phyloP scores from a whole-genome alignment of 1,284 basidiomycete genomes.

The Cryptococcus hybrid region DNA sequence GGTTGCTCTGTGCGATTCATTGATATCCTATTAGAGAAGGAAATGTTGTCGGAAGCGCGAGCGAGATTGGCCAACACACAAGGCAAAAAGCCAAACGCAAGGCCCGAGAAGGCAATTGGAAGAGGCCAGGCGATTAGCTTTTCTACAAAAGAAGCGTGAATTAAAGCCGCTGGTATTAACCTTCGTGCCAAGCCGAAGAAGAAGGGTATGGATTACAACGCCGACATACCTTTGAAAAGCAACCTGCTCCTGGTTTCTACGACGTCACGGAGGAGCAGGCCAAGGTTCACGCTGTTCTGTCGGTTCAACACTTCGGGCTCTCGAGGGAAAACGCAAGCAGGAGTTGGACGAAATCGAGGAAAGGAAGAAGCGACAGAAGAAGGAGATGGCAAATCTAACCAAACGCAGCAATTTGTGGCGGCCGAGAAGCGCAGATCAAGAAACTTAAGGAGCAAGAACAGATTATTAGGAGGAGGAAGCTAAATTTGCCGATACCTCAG shows the following conservation, averaged over 20 bases:
- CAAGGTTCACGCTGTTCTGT: conserved; percentile 80
- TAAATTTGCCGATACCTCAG: conserved; percentile 85
- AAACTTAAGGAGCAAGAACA: conserved; percentile 96
- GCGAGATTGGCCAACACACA: conserved; percentile 98
- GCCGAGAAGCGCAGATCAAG: conserved; percentile 96
- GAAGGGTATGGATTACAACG: conserved; percentile 98
- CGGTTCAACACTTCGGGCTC: conserved; percentile 80
- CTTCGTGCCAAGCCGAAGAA: conserved; percentile 80
- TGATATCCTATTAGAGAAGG: conserved; percentile 70
- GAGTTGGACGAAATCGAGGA: conserved; percentile 74
- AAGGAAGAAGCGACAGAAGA: conserved; percentile 71
- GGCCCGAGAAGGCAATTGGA: conserved; percentile 82
- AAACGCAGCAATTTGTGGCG: conserved; percentile 83
- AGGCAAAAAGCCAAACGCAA: conserved; percentile 77
- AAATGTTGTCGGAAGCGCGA: conserved; percentile 98
- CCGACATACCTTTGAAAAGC: conserved; percentile 98
- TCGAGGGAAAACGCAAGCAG: conserved; percentile 84
- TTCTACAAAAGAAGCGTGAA: conserved; percentile 95
- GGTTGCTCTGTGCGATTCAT: neutral
- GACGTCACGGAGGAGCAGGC: conserved; percentile 94
- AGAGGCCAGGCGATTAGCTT: conserved; percentile 94
- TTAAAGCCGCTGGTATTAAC: conserved; percentile 95
- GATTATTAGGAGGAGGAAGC: conserved; percentile 81
- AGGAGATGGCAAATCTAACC: conserved; percentile 55
- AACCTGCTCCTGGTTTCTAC: conserved; percentile 92